phyloP scores from a whole-genome alignment of 2,329 filamentous ascomycete species.

The Beauveria caledonica region DNA sequence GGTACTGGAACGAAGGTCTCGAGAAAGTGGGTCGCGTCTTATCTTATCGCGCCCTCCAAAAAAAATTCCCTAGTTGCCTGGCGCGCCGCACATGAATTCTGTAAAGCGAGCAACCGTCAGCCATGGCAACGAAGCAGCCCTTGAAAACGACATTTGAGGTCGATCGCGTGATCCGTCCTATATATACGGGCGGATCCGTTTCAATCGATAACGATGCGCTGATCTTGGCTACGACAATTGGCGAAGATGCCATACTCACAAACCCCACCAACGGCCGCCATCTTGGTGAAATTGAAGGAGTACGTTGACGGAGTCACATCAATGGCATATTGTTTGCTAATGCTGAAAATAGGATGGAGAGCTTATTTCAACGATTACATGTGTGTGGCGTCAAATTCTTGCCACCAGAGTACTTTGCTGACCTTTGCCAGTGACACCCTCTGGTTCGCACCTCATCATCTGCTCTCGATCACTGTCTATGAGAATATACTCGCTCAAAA shows the following conservation, averaged over 20 bases:
- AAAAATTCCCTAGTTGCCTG: slow-evolving; percentile 3
- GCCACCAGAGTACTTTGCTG: slow-evolving; percentile 8
- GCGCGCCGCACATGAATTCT: neutral
- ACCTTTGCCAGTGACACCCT: slow-evolving; percentile 62
- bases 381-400: slow-evolving; percentile 30
- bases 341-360: slow-evolving; percentile 58
- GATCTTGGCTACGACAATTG: slow-evolving; percentile 81
- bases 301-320: slow-evolving; percentile 30
- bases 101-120: slow-evolving; percentile 13
- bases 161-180: slow-evolving; percentile 75
- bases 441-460: slow-evolving; percentile 76
- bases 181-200: slow-evolving; percentile 86
- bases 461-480: slow-evolving; percentile 95
- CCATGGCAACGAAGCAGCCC: slow-evolving; percentile 53
- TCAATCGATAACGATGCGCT: slow-evolving; percentile 73
- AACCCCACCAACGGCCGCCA: slow-evolving; percentile 76
- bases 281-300: slow-evolving; percentile 79
- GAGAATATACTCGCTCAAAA: slow-evolving; percentile 73
- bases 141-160: slow-evolving; percentile 87
- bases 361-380: slow-evolving; percentile 63
- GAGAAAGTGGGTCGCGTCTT: neutral
- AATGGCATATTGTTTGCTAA: slow-evolving; percentile 14
- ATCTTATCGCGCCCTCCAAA: slow-evolving; percentile 12
- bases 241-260: slow-evolving; percentile 83
- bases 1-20: neutral